Base-by-base conservation (phyloP, 2,329 filamentous ascomycete genomes). In the Nemania sp. region DNA sequence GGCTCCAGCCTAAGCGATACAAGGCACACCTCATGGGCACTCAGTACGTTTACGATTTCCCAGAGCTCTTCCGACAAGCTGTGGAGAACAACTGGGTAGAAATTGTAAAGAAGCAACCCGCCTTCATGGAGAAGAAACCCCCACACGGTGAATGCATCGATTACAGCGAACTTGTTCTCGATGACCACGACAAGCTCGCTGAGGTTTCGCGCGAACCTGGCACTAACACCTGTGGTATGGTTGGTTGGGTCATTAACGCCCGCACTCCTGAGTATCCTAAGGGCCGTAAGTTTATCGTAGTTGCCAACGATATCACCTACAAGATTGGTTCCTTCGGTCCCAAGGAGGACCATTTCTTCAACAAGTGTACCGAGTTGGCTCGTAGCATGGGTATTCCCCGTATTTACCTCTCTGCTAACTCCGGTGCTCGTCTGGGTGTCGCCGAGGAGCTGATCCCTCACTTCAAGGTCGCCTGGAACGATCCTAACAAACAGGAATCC, bases 31-130 rank as follows among this genome's bases (percentile, higher is more conserved):
- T 98, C 70, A 98, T 99, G 94, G 96, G 96, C 72, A 99, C 96
- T 29, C 96, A 99, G 83, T 99, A 98, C 80, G 96, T 98, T 62
- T 99, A 99, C 80, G 96, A 99, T 82, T 99, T 99, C 91, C 96
- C 96, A 32, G 96, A 99, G 87, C 90, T 99, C 56, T 99, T 99
- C 92, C 90, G 96, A 78, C 96, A 98, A 83, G 94, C 96, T 52
- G 93, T 97, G 79, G 94, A 98, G 85, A 98, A 98, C 86, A 92
- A 89, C 82, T 99, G 96, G 96, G 83, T 85, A 77, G 90, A 91
- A 80, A 89, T 90, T 64, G 87, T 92, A 72, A 89, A 90, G 79
- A 90, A 90, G 79, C 90, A 95, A 76, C 87, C 93, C 11, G 85
- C 87, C 22, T 84, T 98, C 68, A 89, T 89, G 57, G 89, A 93